Base-by-base conservation (phyloP, 352 stramenopile species). In the Phytopythium oedochilum region DNA sequence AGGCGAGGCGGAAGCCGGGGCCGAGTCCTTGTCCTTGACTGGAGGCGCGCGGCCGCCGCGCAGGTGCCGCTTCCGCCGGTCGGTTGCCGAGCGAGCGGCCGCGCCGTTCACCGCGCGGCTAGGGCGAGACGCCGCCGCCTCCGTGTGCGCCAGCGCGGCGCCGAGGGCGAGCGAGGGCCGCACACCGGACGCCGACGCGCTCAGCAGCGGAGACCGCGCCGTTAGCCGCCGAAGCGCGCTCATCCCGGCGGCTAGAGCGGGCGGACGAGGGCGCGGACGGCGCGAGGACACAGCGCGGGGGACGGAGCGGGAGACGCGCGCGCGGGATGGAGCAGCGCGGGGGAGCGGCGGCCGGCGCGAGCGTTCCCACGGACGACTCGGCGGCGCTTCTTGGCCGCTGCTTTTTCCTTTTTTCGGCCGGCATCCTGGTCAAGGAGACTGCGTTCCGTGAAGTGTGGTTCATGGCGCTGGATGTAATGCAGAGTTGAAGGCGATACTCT, bases 61-160 rank as follows among this genome's bases (percentile, higher is more conserved):
- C 4, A 55, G 23, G 22, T 55, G 49, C 11, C 49, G 49, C 22
- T 55, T 55, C 22, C 49, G 49, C 32, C 49, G 34, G 49, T 55
- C 49, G 22, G n/a, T 20, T 12, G 20, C 32, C 34, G 35, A 6
- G 5, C 49, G 49, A 23, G 23, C 32, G 17, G n/a, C 18, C 22
- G 49, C 20, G 32, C 49, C 49, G 49, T 55, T 55, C 20, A 55
- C 49, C n/a, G 23, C 3, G 15, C 23, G 32, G 45, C n/a, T 39
- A 8, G 45, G 17, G 4, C 45, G 45, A 2, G 45, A n/a, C 1
- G 45, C 31, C n/a, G 38, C 38, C 28, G n/a, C 29, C 49, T 55
- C 49, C 34, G 49, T 35, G 23, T 55, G 49, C 20, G 25, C 49
- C 12, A 55, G 49, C 35, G 49, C 49, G n/a, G 34, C 32, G n/a